Evolutionary conservation across 352 stramenopile species (phyloP).

Genomic region (Phytophthora pluvialis): DNA sequence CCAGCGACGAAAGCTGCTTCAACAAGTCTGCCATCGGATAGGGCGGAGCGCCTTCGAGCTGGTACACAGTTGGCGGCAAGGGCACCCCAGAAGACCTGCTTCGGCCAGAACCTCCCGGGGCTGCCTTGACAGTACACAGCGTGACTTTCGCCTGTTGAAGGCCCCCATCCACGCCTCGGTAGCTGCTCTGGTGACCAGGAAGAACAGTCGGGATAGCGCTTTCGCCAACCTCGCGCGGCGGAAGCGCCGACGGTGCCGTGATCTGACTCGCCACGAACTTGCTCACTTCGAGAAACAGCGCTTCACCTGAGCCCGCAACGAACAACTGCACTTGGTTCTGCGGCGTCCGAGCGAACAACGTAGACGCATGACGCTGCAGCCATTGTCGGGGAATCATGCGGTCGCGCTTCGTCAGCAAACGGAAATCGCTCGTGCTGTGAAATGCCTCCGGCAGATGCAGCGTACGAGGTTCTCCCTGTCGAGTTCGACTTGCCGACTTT

Average conservation of each 20-base stretch:
- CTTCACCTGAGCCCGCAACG: constrained; percentile 75
- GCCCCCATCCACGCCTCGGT: constrained; percentile 20
- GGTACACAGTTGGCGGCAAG: constrained; percentile 42
- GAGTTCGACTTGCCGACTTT: constrained; percentile 7
- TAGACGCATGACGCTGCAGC: constrained; percentile 43
- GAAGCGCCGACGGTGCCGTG: constrained; percentile 46
- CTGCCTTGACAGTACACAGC: constrained; percentile 71
- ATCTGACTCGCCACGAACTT: constrained; percentile 68
- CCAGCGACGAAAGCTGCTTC: constrained; percentile 60
- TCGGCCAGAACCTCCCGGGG: constrained; percentile 25
- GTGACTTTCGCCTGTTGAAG: constrained; percentile 70
- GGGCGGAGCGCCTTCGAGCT: constrained; percentile 40
- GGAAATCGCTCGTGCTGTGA: constrained; percentile 60
- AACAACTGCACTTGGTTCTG: constrained; percentile 84
- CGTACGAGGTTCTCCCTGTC: constrained; percentile 5
- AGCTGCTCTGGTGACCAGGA: constrained; percentile 7
- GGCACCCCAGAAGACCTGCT: constrained; percentile 9
- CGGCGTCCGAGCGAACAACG: constrained; percentile 53
- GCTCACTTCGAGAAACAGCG: constrained; percentile 71
- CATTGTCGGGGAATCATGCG: constrained; percentile 53
- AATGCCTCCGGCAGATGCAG: constrained; percentile 41
- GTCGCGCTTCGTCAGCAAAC: constrained; percentile 52
- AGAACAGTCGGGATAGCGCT: constrained; percentile 53
- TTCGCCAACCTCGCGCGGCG: constrained; percentile 45
- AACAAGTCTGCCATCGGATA: constrained; percentile 67